Evolutionary conservation across 495 filamentous ascomycete species (phyloP).

Genomic region (Pseudomonodictys pantanalensis): DNA sequence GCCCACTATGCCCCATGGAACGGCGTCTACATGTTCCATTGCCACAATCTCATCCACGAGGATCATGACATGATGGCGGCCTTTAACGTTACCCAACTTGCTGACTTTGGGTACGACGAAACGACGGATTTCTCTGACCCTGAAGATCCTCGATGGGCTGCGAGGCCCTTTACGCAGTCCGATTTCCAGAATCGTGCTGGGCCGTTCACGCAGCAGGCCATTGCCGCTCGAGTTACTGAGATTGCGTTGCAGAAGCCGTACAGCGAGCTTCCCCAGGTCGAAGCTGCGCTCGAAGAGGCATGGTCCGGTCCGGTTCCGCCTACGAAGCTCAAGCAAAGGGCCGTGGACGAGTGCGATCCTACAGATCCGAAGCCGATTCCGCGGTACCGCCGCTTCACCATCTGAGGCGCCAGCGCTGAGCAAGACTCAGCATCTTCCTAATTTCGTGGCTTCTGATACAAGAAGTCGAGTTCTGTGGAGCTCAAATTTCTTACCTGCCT

Average conservation of each 20-base stretch:
- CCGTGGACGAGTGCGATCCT: too few relatives aligned
- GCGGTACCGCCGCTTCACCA: not conserved
- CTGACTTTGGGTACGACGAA: constrained; percentile 49
- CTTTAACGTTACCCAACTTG: constrained; percentile 53
- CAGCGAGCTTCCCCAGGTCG: constrained; percentile 13
- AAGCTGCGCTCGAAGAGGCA: constrained; percentile 3
- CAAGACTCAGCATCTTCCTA: too few relatives aligned
- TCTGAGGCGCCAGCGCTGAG: too few relatives aligned
- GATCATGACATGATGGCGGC: constrained; percentile 62
- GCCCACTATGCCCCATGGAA: constrained; percentile 54
- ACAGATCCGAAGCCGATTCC: not conserved
- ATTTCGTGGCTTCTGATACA: too few relatives aligned
- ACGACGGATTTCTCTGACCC: constrained; percentile 42
- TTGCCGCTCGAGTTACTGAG: not conserved
- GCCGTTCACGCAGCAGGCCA: constrained; percentile 14
- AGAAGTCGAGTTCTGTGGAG: too few relatives aligned
- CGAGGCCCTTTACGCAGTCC: constrained; percentile 16
- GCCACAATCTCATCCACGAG: constrained; percentile 59
- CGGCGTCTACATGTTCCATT: constrained; percentile 54
- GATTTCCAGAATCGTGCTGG: constrained; percentile 8
- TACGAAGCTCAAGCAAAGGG: too few relatives aligned
- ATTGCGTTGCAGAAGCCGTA: constrained; percentile 20
- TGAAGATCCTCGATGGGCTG: constrained; percentile 36
- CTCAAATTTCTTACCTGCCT: too few relatives aligned
- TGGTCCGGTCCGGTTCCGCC: too few relatives aligned